A percentile compares a stretch with the other conserved stretches of the same genome.
phyloP scores from a whole-genome alignment of 768 basidiomycete genomes.

The Leccinum aurantiacum region DNA sequence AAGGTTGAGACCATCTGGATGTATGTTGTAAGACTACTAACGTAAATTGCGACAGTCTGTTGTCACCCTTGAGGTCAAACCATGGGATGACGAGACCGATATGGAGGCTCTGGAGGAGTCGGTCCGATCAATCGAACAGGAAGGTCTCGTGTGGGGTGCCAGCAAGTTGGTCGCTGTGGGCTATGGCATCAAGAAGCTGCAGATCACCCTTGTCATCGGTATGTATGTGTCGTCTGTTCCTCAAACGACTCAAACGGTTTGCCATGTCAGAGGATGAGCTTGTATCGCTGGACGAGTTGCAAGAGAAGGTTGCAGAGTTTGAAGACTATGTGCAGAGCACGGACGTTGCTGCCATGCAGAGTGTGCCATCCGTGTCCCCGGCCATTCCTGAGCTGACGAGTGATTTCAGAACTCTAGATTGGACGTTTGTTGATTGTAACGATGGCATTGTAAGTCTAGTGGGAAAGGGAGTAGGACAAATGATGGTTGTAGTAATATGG shows the following conservation, averaged over 20 bases:
- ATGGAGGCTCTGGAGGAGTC: constrained; percentile 81
- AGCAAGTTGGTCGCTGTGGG: constrained; percentile 92
- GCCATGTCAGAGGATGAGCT: constrained; percentile 81
- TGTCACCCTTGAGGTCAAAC: constrained; percentile 97
- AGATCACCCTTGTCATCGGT: constrained; percentile 62
- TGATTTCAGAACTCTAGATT: constrained; percentile 25
- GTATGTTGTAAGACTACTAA: constrained; percentile 10
- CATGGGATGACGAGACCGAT: constrained; percentile 99
- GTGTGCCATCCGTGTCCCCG: constrained; percentile 37
- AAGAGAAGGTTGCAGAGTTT: constrained; percentile 84
- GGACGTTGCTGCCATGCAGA: constrained; percentile 93
- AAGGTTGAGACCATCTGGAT: constrained; percentile 54
- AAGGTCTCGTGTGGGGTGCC: constrained; percentile 94
- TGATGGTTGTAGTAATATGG: constrained; percentile 12
- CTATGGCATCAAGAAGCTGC: constrained; percentile 93
- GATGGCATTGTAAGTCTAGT: constrained; percentile 10
- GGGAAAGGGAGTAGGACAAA: constrained; percentile 4
- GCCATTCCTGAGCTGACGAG: constrained; percentile 2
- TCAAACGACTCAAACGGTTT: not conserved
- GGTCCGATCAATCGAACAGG: constrained; percentile 84
- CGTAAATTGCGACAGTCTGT: constrained; percentile 68
- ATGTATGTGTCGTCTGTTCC: constrained; percentile 18
- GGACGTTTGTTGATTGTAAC: not conserved
- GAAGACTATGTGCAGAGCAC: constrained; percentile 90
- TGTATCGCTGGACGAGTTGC: constrained; percentile 88